phyloP scores from a whole-genome alignment of 2,329 filamentous ascomycete genomes.

The Celoporthe dispersa region DNA sequence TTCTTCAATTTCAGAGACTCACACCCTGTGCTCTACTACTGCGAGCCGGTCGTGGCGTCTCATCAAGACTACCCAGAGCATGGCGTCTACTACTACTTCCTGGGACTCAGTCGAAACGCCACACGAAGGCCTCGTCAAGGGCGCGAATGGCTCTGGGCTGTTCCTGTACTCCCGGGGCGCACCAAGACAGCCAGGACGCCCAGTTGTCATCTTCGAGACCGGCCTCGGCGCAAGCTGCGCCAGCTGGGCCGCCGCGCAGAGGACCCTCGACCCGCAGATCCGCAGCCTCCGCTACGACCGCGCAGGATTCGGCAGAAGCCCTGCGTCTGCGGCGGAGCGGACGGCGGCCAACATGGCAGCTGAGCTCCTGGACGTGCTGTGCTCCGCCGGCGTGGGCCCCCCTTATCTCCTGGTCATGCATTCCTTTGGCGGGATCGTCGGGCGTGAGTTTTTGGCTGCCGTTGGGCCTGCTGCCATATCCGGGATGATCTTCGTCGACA shows the following conservation, averaged over 20 bases:
- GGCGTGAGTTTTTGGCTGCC: not conserved
- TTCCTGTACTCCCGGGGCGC: not conserved
- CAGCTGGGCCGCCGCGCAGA: slow-evolving; percentile 15
- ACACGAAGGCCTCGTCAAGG: not conserved
- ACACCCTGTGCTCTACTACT: not conserved
- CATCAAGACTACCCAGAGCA: not conserved
- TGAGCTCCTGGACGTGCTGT: slow-evolving; percentile 10
- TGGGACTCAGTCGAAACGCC: not conserved
- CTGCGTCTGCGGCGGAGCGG: not conserved
- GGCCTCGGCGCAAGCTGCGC: slow-evolving; percentile 21
- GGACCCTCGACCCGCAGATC: slow-evolving; percentile 19
- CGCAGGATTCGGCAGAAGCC: slow-evolving; percentile 21
- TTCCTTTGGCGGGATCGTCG: slow-evolving; percentile 3
- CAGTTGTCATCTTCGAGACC: slow-evolving; percentile 21
- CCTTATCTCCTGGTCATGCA: slow-evolving; percentile 2
- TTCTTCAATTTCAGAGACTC: too few species aligned
- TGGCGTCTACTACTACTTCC: not conserved
- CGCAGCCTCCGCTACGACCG: slow-evolving; percentile 26
- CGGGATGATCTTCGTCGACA: slow-evolving; percentile 11
- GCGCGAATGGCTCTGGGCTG: not conserved
- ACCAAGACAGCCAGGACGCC: slow-evolving; percentile 8
- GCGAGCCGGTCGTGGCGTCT: not conserved
- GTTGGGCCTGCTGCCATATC: not conserved
- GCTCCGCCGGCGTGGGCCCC: not conserved
- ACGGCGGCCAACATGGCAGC: slow-evolving; percentile 10